Percentiles rank a stretch among this genome's conserved stretches.
phyloP scores from a whole-genome alignment of 2,329 filamentous ascomycete species.

The Fusarium lyarnte region DNA sequence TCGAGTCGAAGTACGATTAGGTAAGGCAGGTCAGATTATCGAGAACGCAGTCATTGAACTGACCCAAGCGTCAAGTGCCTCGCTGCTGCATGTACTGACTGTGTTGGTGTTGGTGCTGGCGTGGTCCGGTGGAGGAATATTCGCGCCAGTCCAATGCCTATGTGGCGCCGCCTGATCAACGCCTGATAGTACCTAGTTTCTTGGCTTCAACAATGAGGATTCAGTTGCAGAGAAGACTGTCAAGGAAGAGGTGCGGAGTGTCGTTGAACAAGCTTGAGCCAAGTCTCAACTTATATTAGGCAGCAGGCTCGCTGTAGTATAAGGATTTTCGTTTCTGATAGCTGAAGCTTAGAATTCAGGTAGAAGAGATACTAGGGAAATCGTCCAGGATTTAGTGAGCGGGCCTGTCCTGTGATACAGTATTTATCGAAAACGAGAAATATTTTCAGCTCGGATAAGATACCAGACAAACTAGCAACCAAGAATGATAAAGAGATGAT shows the following conservation, averaged over 20 bases:
- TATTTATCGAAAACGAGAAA: background rate
- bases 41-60: background rate
- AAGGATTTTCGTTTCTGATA: background rate
- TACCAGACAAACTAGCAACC: background rate
- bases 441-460: background rate
- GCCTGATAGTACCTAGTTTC: background rate
- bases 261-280: background rate
- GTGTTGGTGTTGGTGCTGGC: conserved; percentile 2
- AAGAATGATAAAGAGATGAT: background rate
- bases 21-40: background rate
- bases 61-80: conserved; percentile 1
- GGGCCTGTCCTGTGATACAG: background rate
- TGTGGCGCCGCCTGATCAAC: conserved; percentile 1
- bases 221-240: background rate
- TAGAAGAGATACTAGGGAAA: background rate
- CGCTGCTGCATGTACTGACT: background rate
- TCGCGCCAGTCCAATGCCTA: conserved; percentile 10
- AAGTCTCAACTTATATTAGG: background rate
- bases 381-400: background rate
- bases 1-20: background rate
- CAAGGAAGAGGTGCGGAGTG: background rate
- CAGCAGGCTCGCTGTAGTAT: background rate
- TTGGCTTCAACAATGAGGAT: background rate
- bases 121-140: conserved; percentile 3
- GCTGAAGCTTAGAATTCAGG: background rate